Percentiles rank a stretch among this genome's conserved stretches.
phyloP scores from a whole-genome alignment of 192 early-diverging fungal genomes.

The Rhizoclosmatium sp. region DNA sequence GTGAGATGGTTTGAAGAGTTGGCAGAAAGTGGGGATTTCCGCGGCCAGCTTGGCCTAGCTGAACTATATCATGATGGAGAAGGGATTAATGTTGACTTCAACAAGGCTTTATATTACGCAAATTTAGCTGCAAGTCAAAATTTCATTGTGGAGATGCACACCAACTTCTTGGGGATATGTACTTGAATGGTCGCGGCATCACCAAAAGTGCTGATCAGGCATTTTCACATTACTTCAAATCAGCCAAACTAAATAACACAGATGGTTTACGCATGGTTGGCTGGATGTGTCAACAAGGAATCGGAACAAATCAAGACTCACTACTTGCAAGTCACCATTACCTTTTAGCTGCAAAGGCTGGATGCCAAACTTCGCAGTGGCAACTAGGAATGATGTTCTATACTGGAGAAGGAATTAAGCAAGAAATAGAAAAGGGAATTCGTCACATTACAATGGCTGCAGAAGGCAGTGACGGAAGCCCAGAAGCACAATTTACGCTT shows the following conservation, averaged over 20 bases:
- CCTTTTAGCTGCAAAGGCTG: neutral
- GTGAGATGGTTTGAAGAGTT: neutral
- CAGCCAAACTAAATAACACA: neutral
- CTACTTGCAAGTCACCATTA: neutral
- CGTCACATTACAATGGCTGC: neutral
- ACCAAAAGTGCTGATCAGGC: neutral
- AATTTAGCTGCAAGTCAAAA: neutral
- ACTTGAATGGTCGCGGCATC: neutral
- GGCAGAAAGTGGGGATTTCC: neutral
- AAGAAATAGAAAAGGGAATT: neutral
- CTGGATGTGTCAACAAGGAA: neutral
- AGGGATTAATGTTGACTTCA: neutral
- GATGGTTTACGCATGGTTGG: neutral
- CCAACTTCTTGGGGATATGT: neutral
- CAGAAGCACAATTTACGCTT: neutral
- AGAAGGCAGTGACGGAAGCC: neutral
- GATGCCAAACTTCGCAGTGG: neutral
- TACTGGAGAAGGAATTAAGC: neutral
- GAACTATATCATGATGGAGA: neutral
- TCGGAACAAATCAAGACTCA: neutral
- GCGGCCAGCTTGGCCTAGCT: neutral
- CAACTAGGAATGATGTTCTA: neutral
- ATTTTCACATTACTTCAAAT: neutral
- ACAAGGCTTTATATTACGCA: neutral
- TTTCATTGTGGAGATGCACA: neutral